phyloP scores from a whole-genome alignment of 352 stramenopile species.

The Peronospora farinosa region DNA sequence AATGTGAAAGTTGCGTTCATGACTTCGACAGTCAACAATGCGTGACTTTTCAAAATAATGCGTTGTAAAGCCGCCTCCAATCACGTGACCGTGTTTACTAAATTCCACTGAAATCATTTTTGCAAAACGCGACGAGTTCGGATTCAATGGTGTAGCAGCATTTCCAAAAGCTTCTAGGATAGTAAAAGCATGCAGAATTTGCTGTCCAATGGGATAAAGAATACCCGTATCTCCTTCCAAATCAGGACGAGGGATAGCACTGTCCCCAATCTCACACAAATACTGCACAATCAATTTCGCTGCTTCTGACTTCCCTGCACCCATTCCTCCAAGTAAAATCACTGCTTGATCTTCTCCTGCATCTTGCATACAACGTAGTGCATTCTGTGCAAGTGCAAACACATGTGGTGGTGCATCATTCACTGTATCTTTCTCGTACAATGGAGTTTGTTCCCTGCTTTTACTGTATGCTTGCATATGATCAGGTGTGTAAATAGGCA shows the following conservation, averaged over 20 bases:
- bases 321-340: slow-evolving; percentile 66
- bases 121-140: slow-evolving; percentile 68
- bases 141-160: slow-evolving; percentile 47
- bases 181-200: slow-evolving; percentile 73
- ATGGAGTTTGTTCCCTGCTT: slow-evolving; percentile 44
- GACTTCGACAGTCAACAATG: slow-evolving; percentile 62
- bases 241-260: slow-evolving; percentile 30
- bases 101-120: slow-evolving; percentile 85
- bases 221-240: slow-evolving; percentile 41
- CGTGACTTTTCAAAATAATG: slow-evolving; percentile 81
- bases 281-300: slow-evolving; percentile 81
- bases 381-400: slow-evolving; percentile 75
- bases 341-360: slow-evolving; percentile 72
- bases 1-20: slow-evolving; percentile 91
- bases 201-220: slow-evolving; percentile 70
- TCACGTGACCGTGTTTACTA: slow-evolving; percentile 66
- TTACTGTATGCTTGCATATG: slow-evolving; percentile 79
- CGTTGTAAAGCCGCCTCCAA: slow-evolving; percentile 73
- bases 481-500: slow-evolving; percentile 80
- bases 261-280: slow-evolving; percentile 72
- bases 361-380: slow-evolving; percentile 72
- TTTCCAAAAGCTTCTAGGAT: slow-evolving; percentile 81
- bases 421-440: slow-evolving; percentile 48
- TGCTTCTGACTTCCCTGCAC: slow-evolving; percentile 69
- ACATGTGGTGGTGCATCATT: slow-evolving; percentile 67